Base-by-base conservation (phyloP, 257 asterid species). In the Galeopsis tetrahit region DNA sequence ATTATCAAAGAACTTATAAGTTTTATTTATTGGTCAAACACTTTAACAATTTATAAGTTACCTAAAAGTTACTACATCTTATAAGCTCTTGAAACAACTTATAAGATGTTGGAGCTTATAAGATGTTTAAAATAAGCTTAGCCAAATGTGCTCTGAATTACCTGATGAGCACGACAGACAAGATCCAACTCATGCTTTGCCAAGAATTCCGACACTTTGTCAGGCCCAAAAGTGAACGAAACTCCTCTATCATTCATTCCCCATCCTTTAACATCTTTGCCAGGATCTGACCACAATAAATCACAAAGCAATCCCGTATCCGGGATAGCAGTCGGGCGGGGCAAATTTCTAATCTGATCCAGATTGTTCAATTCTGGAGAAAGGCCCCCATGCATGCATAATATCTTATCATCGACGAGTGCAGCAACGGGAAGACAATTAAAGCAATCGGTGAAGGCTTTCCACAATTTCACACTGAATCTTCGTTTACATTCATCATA, bases 121-220 rank as follows among this genome's bases (percentile, higher is more conserved):
- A n/a, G 28, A 21, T 21, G 28, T 21, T 21, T 21, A 21, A 21
- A 21, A 21, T 21, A 21, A 21, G 28, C 28, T 21, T 21, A 21
- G 28, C 28, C 28, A 21, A 21, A 21, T 21, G 28, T 21, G 28
- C 28, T 21, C 28, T 64, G 66, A 21, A 68, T 71, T 77, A 85
- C 90, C 90, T 85, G 90, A 79, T 85, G 90, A 68, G 90, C 90
- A 74, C 90, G 90, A 53, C 90, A 85, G 6, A 85, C 84, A 48
- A 83, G 90, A 61, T 85, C 90, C 82, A 85, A 79, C 75, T 85
- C 83, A 15, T 85, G 90, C 69, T 85, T 83, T 14, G 70, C 76
- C 75, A 85, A 67, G 75, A 85, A 85, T 72, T 85, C 88, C 1
- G 88, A 76, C 67, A 85, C 90, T 79, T 81, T 81, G 56, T 83